Evolutionary conservation across 148 eudicot species (phyloP).

Genomic region (Silene uniflora): DNA sequence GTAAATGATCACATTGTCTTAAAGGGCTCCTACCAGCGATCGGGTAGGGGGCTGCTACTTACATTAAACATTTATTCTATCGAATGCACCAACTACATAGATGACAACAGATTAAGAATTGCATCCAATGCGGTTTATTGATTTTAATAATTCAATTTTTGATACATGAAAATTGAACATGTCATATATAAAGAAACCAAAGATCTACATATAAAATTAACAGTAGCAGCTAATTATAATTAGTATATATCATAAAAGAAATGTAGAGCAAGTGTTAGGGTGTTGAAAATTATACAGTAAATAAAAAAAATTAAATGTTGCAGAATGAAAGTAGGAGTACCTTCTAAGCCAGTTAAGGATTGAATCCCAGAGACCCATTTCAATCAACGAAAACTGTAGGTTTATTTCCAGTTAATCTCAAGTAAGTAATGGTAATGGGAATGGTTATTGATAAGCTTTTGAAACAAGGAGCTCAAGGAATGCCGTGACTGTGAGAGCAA

Average conservation of each 20-base stretch:
- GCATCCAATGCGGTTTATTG: too few species aligned
- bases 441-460: neutral
- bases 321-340: slow-evolving; percentile 24
- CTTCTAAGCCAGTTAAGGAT: slow-evolving; percentile 83
- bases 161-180: neutral
- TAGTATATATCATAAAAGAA: neutral
- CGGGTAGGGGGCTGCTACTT: too few species aligned
- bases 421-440: too few species aligned
- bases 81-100: too few species aligned
- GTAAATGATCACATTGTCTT: too few species aligned
- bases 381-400: neutral
- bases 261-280: neutral
- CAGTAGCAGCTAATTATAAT: neutral
- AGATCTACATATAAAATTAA: neutral
- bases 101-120: too few species aligned
- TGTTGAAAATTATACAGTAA: too few species aligned
- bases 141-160: too few species aligned
- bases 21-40: too few species aligned
- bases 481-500: too few species aligned
- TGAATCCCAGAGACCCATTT: slow-evolving; percentile 74
- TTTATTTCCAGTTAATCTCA: neutral
- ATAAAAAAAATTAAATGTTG: neutral
- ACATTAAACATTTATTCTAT: too few species aligned
- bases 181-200: neutral
- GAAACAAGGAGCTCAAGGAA: neutral